Base-by-base conservation (phyloP, 345 rosid species). In the Geranium brycei region DNA sequence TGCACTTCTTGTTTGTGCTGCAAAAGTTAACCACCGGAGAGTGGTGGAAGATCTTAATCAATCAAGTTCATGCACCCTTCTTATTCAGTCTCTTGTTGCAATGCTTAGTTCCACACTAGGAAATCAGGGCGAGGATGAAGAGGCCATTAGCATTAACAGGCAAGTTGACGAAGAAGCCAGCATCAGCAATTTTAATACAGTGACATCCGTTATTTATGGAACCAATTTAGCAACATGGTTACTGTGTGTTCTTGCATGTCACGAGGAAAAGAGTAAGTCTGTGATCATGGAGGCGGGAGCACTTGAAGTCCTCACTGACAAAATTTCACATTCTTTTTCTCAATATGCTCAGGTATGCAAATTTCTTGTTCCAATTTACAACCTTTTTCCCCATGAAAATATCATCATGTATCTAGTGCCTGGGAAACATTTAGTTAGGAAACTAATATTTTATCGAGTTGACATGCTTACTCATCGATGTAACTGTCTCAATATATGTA, bases 211-310 rank as follows among this genome's bases (percentile, higher is more conserved):
- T 63, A 81, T 95, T 71, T 77, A 62, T 75, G 99, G 95, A 70
- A 77, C 75, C 57, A 85, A 81, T 77, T 80, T 95, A 66, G 96
- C 96, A 61, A 80, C 83, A 69, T 91, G 96, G 96, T 78, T 95
- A 62, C 93, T 95, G 17, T 83, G 95, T 11, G 82, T 95, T 69
- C 92, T 95, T 79, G 91, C 99, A 18, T 88, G 97, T 79, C 91
- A 83, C 62, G 90, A 88, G 72, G 93, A 81, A 73, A 87, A 80
- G 76, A 83, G 86, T 69, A 91, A 81, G 82, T 80, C 65, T 56
- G 83, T 78, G 35, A 87, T 95, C 73, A 72, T 95, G 97, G 97
- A 91, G 68, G 82, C 96, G 59, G 99, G 89, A 69, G 97, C 91
- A 31, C 66, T 95, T 62, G 97, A 95, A 77, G 87, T 82, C 75